Evolutionary conservation across 225 moss, liverwort and hornwort species (phyloP).

Genomic region (Bryoerythrophyllum caledonicum): DNA sequence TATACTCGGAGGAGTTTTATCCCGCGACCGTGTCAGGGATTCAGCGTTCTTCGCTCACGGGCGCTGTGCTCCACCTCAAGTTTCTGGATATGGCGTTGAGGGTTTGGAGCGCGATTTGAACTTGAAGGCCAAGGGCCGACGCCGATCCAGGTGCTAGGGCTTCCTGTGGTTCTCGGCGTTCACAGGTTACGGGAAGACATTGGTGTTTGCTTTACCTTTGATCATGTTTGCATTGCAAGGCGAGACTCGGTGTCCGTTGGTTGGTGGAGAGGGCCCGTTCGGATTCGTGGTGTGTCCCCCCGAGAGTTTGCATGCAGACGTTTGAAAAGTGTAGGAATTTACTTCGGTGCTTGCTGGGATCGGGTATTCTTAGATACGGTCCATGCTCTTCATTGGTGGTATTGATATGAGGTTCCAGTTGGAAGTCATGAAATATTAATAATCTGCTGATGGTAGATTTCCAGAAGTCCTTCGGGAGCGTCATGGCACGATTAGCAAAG

Average conservation of each 20-base stretch:
- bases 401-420: constrained; percentile 59
- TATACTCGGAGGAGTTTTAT: constrained; percentile 76
- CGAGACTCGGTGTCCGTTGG: constrained; percentile 36
- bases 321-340: constrained; percentile 59
- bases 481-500: constrained; percentile 66
- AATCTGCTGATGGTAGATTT: constrained; percentile 72
- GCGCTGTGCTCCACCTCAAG: constrained; percentile 91
- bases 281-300: constrained; percentile 54
- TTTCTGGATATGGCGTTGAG: constrained; percentile 75
- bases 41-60: constrained; percentile 87
- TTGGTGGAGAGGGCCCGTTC: constrained; percentile 48
- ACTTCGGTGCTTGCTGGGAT: constrained; percentile 38
- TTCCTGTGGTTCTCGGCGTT: constrained; percentile 53
- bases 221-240: constrained; percentile 58
- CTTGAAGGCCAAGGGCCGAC: constrained; percentile 52
- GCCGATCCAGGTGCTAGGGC: constrained; percentile 56
- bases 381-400: constrained; percentile 59
- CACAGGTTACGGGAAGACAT: constrained; percentile 55
- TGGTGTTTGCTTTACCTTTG: constrained; percentile 51
- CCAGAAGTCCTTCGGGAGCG: constrained; percentile 54
- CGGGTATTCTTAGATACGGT: constrained; percentile 38
- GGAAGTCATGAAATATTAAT: constrained; percentile 49
- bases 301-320: constrained; percentile 58
- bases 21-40: constrained; percentile 86
- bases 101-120: constrained; percentile 39